phyloP scores from a whole-genome alignment of 2,329 filamentous ascomycete species.

The Aspergillus sp. region DNA sequence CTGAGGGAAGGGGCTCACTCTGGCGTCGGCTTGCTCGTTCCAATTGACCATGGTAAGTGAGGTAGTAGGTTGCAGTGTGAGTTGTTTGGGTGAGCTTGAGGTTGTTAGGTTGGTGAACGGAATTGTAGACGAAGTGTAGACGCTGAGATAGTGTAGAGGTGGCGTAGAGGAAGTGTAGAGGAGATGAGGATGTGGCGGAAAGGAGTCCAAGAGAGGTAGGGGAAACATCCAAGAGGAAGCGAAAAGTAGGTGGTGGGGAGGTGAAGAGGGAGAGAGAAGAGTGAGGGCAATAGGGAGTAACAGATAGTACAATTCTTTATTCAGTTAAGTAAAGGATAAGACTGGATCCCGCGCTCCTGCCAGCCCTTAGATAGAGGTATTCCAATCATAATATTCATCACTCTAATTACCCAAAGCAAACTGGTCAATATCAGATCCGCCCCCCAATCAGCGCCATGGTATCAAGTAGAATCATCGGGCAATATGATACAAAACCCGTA shows the following conservation, averaged over 20 bases:
- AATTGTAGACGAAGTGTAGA: not conserved
- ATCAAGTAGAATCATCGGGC: not conserved
- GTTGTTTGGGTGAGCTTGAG: not conserved
- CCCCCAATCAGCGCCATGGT: not conserved
- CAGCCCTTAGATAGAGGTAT: too few species aligned
- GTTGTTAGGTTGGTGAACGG: not conserved
- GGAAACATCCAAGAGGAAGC: too few species aligned
- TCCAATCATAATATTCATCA: too few species aligned
- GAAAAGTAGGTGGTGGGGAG: not conserved
- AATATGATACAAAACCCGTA: not conserved
- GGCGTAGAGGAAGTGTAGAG: not conserved
- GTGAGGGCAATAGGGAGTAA: not conserved
- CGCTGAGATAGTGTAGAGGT: not conserved
- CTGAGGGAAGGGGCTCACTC: conserved; percentile 16
- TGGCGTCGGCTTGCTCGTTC: conserved; percentile 26
- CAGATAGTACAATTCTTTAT: not conserved
- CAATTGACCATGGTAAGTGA: conserved; percentile 26
- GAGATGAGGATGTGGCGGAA: not conserved
- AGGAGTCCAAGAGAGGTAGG: too few species aligned
- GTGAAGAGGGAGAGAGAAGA: not conserved
- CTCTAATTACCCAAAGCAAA: too few species aligned
- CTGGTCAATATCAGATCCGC: too few species aligned
- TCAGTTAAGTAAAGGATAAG: too few species aligned
- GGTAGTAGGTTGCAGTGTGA: not conserved
- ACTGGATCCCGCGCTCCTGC: too few species aligned